Evolutionary conservation across 805 yeast genomes (phyloP).

Genomic region (Yamadazyma scolyti): DNA sequence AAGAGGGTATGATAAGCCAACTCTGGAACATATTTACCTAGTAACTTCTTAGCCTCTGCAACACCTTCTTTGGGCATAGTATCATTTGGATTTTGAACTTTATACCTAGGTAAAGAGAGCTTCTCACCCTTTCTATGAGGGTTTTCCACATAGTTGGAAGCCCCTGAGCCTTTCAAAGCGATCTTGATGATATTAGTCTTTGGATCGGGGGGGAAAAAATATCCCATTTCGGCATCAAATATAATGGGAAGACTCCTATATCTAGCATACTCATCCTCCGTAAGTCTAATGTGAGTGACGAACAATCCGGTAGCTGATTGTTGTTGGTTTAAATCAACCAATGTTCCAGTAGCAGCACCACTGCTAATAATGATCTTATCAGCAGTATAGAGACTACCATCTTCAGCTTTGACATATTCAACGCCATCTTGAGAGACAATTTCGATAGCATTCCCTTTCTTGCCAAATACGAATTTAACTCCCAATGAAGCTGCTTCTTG

Average conservation of each 20-base stretch:
- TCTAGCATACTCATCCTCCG: conserved; percentile 28
- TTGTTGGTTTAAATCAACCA: conserved; percentile 26
- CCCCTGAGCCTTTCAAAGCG: conserved; percentile 26
- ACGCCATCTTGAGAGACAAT: conserved; percentile 7
- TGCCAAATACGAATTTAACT: conserved; percentile 13
- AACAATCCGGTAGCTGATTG: conserved; percentile 35
- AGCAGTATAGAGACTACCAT: conserved; percentile 26
- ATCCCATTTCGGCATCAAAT: conserved; percentile 40
- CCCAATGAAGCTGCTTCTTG: conserved; percentile 9
- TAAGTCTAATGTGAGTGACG: conserved; percentile 33
- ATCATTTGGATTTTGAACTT: conserved; percentile 21
- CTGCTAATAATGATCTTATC: conserved; percentile 29
- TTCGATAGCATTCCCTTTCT: conserved; percentile 8
- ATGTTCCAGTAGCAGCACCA: conserved; percentile 35
- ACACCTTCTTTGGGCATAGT: conserved; percentile 31
- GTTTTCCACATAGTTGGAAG: conserved; percentile 15
- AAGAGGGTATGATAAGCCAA: conserved; percentile 23
- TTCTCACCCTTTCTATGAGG: conserved; percentile 11
- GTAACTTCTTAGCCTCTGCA: conserved; percentile 18
- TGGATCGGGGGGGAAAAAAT: conserved; percentile 46
- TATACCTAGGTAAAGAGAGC: conserved; percentile 32
- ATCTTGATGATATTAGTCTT: conserved; percentile 32
- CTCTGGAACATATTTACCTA: conserved; percentile 36
- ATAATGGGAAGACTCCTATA: conserved; percentile 39
- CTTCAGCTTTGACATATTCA: conserved; percentile 17